Evolutionary conservation across 441 rosid species (phyloP), one percentile per base, ranked within the genome.

Genomic region (Croton setiger): DNA sequence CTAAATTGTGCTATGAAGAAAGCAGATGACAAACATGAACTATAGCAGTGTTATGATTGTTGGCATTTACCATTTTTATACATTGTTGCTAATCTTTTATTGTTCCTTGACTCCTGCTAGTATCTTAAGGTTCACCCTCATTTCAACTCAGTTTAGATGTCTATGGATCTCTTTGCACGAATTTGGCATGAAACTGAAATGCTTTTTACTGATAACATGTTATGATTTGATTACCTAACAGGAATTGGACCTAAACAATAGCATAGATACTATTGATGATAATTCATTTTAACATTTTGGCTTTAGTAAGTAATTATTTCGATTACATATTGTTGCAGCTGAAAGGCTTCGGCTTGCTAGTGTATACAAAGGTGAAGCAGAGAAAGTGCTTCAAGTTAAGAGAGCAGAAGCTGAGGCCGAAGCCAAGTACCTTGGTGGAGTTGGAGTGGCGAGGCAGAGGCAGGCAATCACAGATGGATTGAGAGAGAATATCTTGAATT

Each of bases 261-360:
- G 36, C 21, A 18, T 53, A 36, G 27, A 31, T 47, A 35, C 21
- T 20, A 6, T 53, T 66, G 54, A 68, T 52, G 61, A 53, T 54
- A 10, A 20, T 23, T 58, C 18, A n/a, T 5, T 44, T 17, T 39
- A 18, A 18, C 43, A 1, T 6, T n/a, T 18, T 27, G 53, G 35
- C 31, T 47, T 54, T 31, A 12, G 14, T 57, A 65, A 49, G 41
- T 44, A 13, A 21, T 53, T 7, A 43, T 37, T 49, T 39, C 13
- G 41, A 43, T 74, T 79, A 54, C 63, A 64, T 36, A 47, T 70
- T 77, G 66, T 70, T 77, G 66, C 87, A 89, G 99, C 99, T 64
- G 97, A 95, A 81, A 87, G 98, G 75, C 95, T 92, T 67, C 98
- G 92, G 85, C 96, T 92, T 1, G 98, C 99, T 17, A 95, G 95